Base-by-base conservation (phyloP, 2,329 filamentous ascomycete species). In the Epichloe uncinata region DNA sequence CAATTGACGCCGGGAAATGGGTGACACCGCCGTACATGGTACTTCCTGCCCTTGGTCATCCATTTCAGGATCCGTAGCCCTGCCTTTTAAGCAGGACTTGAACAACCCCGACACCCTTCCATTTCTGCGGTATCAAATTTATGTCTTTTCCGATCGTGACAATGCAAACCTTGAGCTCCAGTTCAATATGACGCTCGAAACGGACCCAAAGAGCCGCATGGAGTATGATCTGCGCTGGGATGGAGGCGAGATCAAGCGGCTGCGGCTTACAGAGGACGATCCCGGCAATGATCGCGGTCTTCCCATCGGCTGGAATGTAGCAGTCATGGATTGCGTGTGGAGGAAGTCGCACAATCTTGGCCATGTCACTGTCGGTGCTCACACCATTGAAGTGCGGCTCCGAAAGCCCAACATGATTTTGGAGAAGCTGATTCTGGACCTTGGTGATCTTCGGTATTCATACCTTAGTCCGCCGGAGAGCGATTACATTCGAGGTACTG, bases 301-400 rank as follows among this genome's bases (percentile, higher is more conserved):
- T 52, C 75, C 76, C 2, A 67, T 67, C 0, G 69, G 68, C 6
- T 79, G 75, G 75, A 61, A 66, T 6, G 57, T 58, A 9, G 73
- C 72, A 0, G 75, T 77, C 1, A 71, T 72, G 13, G 69, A 76
- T 47, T 61, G 69, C 30, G 71, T 72, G 7, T 78, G 75, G 75
- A 65, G 62, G 5, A 72, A 69, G 47, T 68, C 64, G 15, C 63
- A 66, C 18, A 55, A 57, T 7, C 16, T 67, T 7, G 57, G 59
- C 2, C 50, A 50, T 4, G 51, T 60, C 1, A 35, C 40, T 0
- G 45, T 51, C 15, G 66, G 66, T 0, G 42, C 45, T 15, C 66
- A 69, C 47, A 56, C 52, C 1, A 48, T 69, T 5, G 58, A 60
- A 13, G 58, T 63, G 1, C 44, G 63, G 50, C 55, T 61, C 40